Percentiles rank a stretch among this genome's conserved stretches.
Evolutionary conservation across 2,329 filamentous ascomycete species (phyloP).

Genomic region (Ophiosphaerella herpotricha): DNA sequence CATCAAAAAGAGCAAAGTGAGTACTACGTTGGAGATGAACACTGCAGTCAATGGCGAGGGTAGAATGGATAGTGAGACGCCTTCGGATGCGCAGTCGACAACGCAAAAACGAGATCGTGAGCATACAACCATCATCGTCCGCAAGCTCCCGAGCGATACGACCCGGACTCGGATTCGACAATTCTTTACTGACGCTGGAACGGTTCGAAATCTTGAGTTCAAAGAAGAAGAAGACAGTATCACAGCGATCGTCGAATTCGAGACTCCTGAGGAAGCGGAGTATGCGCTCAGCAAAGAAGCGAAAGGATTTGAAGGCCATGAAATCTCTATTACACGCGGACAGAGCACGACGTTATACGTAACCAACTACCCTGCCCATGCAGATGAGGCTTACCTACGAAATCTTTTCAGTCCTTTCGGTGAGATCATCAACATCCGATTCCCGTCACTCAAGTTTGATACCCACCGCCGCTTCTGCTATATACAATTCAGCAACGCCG

Average conservation of each 20-base stretch:
- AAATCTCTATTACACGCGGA: slow-evolving; percentile 75
- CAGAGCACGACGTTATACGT: slow-evolving; percentile 83
- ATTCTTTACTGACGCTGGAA: slow-evolving; percentile 90
- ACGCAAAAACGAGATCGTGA: slow-evolving; percentile 81
- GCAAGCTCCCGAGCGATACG: slow-evolving; percentile 71
- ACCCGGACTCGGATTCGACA: slow-evolving; percentile 77
- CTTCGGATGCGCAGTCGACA: slow-evolving; percentile 32
- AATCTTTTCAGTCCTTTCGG: slow-evolving; percentile 72
- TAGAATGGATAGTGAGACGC: slow-evolving; percentile 40
- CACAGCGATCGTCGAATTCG: slow-evolving; percentile 84
- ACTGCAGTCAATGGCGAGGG: slow-evolving; percentile 19
- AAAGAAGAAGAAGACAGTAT: slow-evolving; percentile 65
- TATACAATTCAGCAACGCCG: slow-evolving; percentile 74
- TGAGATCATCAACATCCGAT: slow-evolving; percentile 81
- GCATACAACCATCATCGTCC: slow-evolving; percentile 82
- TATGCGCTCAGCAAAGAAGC: slow-evolving; percentile 80
- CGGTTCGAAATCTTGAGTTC: slow-evolving; percentile 76
- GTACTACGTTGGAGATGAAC: slow-evolving; percentile 35
- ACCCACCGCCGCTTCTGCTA: slow-evolving; percentile 93
- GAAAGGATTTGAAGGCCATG: slow-evolving; percentile 74
- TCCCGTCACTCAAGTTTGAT: slow-evolving; percentile 89
- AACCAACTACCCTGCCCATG: slow-evolving; percentile 82
- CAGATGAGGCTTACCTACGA: slow-evolving; percentile 72
- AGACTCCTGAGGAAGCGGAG: slow-evolving; percentile 75
- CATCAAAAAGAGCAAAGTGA: slow-evolving; percentile 68